Conservation (phyloP, 2,329 filamentous ascomycete species). For the Penicillium sp. region DNA sequence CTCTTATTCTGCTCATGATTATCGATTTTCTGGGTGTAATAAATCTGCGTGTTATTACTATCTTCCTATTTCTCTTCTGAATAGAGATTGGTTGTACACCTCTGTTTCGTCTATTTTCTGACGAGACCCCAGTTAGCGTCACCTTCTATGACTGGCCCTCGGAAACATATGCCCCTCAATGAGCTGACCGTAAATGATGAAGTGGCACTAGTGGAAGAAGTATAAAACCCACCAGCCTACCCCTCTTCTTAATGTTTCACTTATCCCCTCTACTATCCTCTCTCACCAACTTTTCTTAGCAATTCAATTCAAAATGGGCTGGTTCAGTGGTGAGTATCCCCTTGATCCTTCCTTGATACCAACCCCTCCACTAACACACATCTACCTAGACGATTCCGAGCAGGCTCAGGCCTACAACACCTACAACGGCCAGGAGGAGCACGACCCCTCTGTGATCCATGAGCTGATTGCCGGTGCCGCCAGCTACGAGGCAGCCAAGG, state of each 20-base stretch:
- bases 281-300: not conserved
- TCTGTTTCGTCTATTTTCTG: not conserved
- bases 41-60: not conserved
- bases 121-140: not conserved
- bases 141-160: not conserved
- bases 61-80: not conserved
- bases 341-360: slow-evolving; percentile 46
- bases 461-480: slow-evolving; percentile 74
- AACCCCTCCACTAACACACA: not conserved
- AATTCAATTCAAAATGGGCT: slow-evolving; percentile 23
- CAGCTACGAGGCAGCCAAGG: slow-evolving; percentile 75
- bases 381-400: slow-evolving; percentile 43
- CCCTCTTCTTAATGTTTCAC: not conserved
- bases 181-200: not conserved
- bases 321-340: slow-evolving; percentile 20
- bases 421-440: slow-evolving; percentile 29
- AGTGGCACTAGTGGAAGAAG: not conserved
- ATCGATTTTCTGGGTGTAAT: not conserved
- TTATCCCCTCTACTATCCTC: not conserved
- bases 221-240: not conserved
- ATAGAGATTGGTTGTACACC: not conserved
- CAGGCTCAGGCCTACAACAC: slow-evolving; percentile 48
- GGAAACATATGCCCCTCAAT: not conserved
- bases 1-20: slow-evolving; percentile 3
- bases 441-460: slow-evolving; percentile 66